Evolutionary conservation across 78 protist genomes (phyloP).

Genomic region (Acrasis kona): DNA sequence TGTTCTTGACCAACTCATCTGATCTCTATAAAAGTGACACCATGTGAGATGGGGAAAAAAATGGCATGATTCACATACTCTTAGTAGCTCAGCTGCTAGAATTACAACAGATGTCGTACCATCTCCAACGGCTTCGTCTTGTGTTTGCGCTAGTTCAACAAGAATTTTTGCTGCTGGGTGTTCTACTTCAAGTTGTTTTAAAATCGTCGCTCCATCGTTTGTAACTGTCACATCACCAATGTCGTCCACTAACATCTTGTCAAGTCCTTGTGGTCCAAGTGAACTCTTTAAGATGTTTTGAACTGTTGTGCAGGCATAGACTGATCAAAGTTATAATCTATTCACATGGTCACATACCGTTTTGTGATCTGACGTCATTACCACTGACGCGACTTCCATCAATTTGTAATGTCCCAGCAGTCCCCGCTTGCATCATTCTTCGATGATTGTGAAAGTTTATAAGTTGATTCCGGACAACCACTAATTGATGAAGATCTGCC

Average conservation of each 20-base stretch:
- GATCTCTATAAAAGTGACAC: slow-evolving; percentile 68
- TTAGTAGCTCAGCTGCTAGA: slow-evolving; percentile 94
- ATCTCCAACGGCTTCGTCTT: slow-evolving; percentile 75
- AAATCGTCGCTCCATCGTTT: slow-evolving; percentile 96
- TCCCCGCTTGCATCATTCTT: no score
- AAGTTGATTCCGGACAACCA: no score
- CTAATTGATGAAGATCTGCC: no score
- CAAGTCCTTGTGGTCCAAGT: slow-evolving; percentile 98
- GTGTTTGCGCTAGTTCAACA: slow-evolving; percentile 81
- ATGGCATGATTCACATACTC: slow-evolving; percentile 9
- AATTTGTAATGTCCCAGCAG: slow-evolving; percentile 39
- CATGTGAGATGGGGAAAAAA: background rate
- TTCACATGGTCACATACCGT: slow-evolving; percentile 75
- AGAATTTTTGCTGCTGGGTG: slow-evolving; percentile 95
- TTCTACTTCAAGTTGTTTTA: slow-evolving; percentile 83
- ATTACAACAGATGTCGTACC: slow-evolving; percentile 99
- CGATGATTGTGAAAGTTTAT: no score
- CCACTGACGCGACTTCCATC: background rate
- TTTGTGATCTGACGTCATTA: background rate
- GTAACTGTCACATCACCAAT: slow-evolving; percentile 90
- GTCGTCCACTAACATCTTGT: slow-evolving; percentile 98
- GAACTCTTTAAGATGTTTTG: slow-evolving; percentile 95
- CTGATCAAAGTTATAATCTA: no score
- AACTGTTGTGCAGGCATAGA: no score
- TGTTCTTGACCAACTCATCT: slow-evolving; percentile 75